phyloP scores from a whole-genome alignment of 2,329 filamentous ascomycete genomes.

The Stagonosporopsis cucurbitacearum region DNA sequence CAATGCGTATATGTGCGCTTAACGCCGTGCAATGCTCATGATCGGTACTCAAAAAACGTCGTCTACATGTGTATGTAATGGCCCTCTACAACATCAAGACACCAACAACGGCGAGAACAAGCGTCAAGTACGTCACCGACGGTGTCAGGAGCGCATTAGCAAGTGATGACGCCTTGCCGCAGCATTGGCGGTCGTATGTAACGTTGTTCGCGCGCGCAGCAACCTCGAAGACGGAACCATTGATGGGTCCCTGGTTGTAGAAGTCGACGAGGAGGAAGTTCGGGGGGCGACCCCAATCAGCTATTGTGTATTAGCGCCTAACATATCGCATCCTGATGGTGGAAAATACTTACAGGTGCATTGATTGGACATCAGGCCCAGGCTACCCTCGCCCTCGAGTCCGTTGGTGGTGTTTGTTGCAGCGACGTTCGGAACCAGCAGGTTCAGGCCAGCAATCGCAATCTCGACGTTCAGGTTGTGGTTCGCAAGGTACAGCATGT shows the following conservation, averaged over 20 bases:
- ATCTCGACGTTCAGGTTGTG: conserved; percentile 88
- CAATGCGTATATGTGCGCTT: background rate
- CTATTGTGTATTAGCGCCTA: conserved; percentile 25
- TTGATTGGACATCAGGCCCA: conserved; percentile 42
- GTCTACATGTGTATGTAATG: background rate
- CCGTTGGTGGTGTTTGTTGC: conserved; percentile 46
- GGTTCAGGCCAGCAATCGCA: conserved; percentile 30
- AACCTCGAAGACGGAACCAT: conserved; percentile 51
- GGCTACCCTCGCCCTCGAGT: conserved; percentile 39
- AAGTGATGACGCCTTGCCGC: conserved; percentile 51
- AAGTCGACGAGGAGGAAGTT: conserved; percentile 53
- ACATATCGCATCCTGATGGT: background rate
- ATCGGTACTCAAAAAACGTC: background rate
- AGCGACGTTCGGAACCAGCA: conserved; percentile 48
- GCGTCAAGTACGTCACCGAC: conserved; percentile 24
- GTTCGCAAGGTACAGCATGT: conserved; percentile 83
- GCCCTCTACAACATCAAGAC: conserved; percentile 25
- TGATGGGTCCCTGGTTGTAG: conserved; percentile 46
- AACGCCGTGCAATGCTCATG: conserved; percentile 3
- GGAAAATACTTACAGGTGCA: conserved; percentile 41
- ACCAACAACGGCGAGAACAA: conserved; percentile 27
- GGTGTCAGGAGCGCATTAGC: conserved; percentile 20
- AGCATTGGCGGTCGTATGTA: conserved; percentile 67
- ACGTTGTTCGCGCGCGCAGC: conserved; percentile 69
- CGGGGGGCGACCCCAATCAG: conserved; percentile 46